Base-by-base conservation (phyloP, 1,139 yeast species). In the Pneumocystis wakefieldiae region DNA sequence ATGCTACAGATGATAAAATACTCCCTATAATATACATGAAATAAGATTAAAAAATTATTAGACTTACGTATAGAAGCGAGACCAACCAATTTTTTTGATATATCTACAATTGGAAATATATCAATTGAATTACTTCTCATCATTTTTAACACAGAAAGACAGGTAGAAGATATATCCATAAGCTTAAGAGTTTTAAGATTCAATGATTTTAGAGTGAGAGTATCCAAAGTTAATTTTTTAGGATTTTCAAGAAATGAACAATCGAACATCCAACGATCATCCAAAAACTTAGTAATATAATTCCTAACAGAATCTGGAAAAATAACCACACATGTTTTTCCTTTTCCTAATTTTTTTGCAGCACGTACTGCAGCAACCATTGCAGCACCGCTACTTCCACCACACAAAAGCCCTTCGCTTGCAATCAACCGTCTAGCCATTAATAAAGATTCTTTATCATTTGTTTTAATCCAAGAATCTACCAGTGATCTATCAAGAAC, bases 301-400 rank as follows among this genome's bases (percentile, higher is more conserved):
- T 95, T 87, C 78, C 96, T 84, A 71, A 88, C 83, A 59, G 92
- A 85, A 73, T 88, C 96, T 63, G 95, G 95, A 82, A 87, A 83
- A 39, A 88, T 85, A 60, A 86, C 91, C 57, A 88, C 95, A 19
- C 59, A 57, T 37, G 14, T 39, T 76, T 86, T 89, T 62, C 86
- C 81, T 72, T 87, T 79, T 64, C 81, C 84, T 15, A 59, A 53
- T 39, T 37, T 19, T 72, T 84, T 79, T 69, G 85, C 85, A 67
- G 86, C 87, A 69, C 83, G 76, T 65, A 88, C 79, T 63, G 91
- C 87, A 61, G 95, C 95, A 70, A 87, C 86, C 70, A 88, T 80
- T 15, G 95, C 92, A 69, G 86, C 80, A 66, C 96, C 96, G 38
- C 92, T 84, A 36, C 94, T 86, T 14, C 95, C 96, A 73, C 95